Percentiles rank a stretch among this genome's conserved stretches.
These are phyloP conservation scores for Paramyrothecium roridum DNA, from an alignment of 2,329 filamentous ascomycete genomes.

Conservation along the genomic window DNA sequence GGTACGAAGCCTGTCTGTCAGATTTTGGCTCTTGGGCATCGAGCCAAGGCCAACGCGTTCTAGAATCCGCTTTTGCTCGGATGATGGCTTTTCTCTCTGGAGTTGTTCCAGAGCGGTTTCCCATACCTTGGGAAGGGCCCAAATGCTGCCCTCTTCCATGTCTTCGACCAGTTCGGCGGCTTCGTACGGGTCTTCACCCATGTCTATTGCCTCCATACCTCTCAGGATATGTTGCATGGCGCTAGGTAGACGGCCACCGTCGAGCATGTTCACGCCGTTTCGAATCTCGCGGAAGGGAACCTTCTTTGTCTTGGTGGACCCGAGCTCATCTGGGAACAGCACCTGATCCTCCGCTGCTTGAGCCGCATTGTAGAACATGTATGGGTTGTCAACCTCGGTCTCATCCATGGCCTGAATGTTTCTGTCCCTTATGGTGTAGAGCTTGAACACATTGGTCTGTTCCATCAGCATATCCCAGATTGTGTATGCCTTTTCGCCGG, in stretches of 20 bases:
- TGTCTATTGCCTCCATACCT: slow-evolving; percentile 7
- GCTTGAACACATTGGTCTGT: slow-evolving; percentile 3
- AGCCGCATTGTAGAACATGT: slow-evolving; percentile 21
- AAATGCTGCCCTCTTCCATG: slow-evolving; percentile 10
- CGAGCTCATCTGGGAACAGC: slow-evolving; percentile 19
- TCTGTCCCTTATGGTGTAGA: slow-evolving; percentile 6
- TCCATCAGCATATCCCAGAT: slow-evolving; percentile 16
- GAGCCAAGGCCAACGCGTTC: slow-evolving; percentile 4
- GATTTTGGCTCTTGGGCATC: background rate
- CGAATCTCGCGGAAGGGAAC: slow-evolving; percentile 16
- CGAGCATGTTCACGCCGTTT: slow-evolving; percentile 17
- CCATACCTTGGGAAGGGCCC: slow-evolving; percentile 18
- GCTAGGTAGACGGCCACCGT: slow-evolving; percentile 10
- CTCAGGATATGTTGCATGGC: slow-evolving; percentile 6
- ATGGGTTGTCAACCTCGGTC: slow-evolving; percentile 6
- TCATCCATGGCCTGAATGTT: slow-evolving; percentile 3
- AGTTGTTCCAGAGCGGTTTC: slow-evolving; percentile 13
- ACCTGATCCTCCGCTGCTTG: slow-evolving; percentile 17
- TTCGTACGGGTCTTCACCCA: slow-evolving; percentile 6
- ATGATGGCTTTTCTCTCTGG: background rate
- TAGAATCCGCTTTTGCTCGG: slow-evolving; percentile 7
- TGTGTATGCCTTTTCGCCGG: slow-evolving; percentile 15
- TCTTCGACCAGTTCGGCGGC: slow-evolving; percentile 4
- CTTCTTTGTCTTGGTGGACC: slow-evolving; percentile 5
- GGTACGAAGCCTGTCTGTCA: slow-evolving; percentile 4